A percentile compares a stretch with the other conserved stretches of the same genome.
phyloP scores from a whole-genome alignment of 2,329 filamentous ascomycete genomes.

The Trematosphaeria pertusa region DNA sequence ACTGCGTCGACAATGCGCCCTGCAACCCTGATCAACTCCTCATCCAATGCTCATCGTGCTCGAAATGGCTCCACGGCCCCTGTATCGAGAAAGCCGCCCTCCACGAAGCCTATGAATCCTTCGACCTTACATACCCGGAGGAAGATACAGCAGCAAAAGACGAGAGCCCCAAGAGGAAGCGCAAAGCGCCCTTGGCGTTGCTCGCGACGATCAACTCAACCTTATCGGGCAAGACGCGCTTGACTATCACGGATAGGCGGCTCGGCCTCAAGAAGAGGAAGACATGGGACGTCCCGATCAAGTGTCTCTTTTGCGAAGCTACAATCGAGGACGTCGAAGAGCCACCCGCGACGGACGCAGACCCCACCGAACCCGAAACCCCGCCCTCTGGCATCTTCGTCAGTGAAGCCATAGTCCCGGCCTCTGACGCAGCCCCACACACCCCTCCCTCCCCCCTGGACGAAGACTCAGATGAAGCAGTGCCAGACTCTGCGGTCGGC shows the following conservation, averaged over 20 bases:
- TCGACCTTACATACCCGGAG: conserved; percentile 8
- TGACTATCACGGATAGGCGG: conserved; percentile 28
- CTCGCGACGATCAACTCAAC: conserved; percentile 13
- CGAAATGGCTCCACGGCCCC: conserved; percentile 52
- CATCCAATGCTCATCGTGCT: conserved; percentile 50
- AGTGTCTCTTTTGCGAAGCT: conserved; percentile 27
- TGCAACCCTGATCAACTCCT: conserved; percentile 53
- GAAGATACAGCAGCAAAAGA: background rate
- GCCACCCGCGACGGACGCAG: no score
- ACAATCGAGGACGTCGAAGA: conserved; percentile 21
- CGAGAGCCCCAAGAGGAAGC: background rate
- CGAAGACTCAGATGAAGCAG: no score
- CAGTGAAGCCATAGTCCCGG: no score
- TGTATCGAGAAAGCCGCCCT: conserved; percentile 41
- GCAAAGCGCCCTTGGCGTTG: conserved; percentile 5
- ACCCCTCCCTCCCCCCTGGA: no score
- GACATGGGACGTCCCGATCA: conserved; percentile 23
- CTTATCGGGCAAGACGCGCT: conserved; percentile 9
- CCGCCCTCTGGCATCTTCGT: no score
- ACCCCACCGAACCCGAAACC: no score
- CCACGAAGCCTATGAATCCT: conserved; percentile 6
- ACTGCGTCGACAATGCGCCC: conserved; percentile 50
- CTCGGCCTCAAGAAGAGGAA: conserved; percentile 5
- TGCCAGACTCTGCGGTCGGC: no score
- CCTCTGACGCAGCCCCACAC: no score